Evolutionary conservation across 2,329 filamentous ascomycete species (phyloP).

Genomic region (Pyrenophora seminiperda): DNA sequence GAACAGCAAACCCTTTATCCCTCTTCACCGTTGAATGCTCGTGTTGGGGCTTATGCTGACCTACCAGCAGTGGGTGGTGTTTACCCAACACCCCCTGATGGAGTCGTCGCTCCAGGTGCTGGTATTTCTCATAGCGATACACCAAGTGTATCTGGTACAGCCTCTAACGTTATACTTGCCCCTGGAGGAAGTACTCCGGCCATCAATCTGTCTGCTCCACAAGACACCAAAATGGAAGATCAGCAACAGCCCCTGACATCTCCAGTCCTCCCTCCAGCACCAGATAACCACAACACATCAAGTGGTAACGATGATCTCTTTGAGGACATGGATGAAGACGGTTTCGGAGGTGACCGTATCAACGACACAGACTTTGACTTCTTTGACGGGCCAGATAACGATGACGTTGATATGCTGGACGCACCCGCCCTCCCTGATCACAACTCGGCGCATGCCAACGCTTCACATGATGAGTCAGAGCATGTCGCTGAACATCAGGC

Average conservation of each 20-base stretch:
- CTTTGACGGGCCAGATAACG: conserved; percentile 68
- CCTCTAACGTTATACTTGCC: conserved; percentile 35
- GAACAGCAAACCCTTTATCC: conserved; percentile 36
- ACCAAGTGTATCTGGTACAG: conserved; percentile 32
- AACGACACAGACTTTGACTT: conserved; percentile 85
- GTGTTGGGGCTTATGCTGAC: conserved; percentile 43
- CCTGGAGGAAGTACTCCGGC: conserved; percentile 39
- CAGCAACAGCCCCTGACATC: conserved; percentile 31
- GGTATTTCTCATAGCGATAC: conserved; percentile 36
- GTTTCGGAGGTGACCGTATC: conserved; percentile 74
- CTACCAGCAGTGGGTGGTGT: conserved; percentile 46
- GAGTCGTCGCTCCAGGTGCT: conserved; percentile 40
- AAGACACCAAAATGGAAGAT: conserved; percentile 26
- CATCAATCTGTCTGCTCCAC: conserved; percentile 41
- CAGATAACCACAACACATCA: conserved; percentile 31
- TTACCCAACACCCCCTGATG: conserved; percentile 51
- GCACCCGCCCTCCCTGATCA: conserved; percentile 25
- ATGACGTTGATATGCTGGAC: conserved; percentile 45
- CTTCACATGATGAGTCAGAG: conserved; percentile 1
- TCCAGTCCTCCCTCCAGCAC: conserved; percentile 25
- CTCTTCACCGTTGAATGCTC: conserved; percentile 47
- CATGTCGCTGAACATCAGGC: conserved; percentile 8
- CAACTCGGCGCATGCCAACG: conserved; percentile 12
- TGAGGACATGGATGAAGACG: conserved; percentile 67
- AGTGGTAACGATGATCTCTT: conserved; percentile 63